Evolutionary conservation across 1,284 basidiomycete genomes (phyloP).

Genomic region (Ceratobasidium sp.): DNA sequence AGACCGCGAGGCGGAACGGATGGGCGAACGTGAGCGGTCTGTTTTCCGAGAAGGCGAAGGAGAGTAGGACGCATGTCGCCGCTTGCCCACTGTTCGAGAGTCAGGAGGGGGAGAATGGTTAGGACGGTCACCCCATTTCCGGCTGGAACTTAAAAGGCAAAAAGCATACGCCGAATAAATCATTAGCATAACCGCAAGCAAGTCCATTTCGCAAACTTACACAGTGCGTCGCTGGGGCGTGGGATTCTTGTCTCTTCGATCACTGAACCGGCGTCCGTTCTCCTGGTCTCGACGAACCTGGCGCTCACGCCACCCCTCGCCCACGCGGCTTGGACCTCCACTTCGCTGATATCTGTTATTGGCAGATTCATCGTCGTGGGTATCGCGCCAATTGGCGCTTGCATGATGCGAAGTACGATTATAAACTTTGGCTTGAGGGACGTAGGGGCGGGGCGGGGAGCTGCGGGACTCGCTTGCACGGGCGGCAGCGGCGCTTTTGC

Average conservation of each 20-base stretch:
- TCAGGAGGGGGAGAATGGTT: slow-evolving; percentile 27
- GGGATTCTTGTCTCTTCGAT: slow-evolving; percentile 34
- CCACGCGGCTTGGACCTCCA: slow-evolving; percentile 38
- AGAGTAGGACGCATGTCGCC: slow-evolving; percentile 34
- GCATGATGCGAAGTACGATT: slow-evolving; percentile 32
- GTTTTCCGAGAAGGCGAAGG: slow-evolving; percentile 37
- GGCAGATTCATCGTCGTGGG: slow-evolving; percentile 15
- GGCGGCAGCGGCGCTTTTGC: slow-evolving; percentile 35
- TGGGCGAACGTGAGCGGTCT: slow-evolving; percentile 39
- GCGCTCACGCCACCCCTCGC: slow-evolving; percentile 41
- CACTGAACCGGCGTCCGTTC: slow-evolving; percentile 17
- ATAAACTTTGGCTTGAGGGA: slow-evolving; percentile 37
- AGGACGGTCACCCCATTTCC: slow-evolving; percentile 24
- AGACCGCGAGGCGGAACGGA: slow-evolving; percentile 17
- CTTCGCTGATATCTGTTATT: slow-evolving; percentile 7
- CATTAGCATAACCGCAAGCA: slow-evolving; percentile 14
- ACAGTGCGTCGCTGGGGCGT: slow-evolving; percentile 27
- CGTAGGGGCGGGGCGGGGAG: slow-evolving; percentile 23
- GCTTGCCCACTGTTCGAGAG: slow-evolving; percentile 24
- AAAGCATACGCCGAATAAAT: background rate
- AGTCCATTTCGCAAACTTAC: slow-evolving; percentile 1
- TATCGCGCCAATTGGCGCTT: slow-evolving; percentile 30
- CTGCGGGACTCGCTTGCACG: slow-evolving; percentile 15
- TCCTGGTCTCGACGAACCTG: slow-evolving; percentile 33
- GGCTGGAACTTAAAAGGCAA: background rate